Evolutionary conservation across 352 stramenopile species (phyloP), one percentile per base, ranked within the genome.

Genomic region (Phytophthora quininea): DNA sequence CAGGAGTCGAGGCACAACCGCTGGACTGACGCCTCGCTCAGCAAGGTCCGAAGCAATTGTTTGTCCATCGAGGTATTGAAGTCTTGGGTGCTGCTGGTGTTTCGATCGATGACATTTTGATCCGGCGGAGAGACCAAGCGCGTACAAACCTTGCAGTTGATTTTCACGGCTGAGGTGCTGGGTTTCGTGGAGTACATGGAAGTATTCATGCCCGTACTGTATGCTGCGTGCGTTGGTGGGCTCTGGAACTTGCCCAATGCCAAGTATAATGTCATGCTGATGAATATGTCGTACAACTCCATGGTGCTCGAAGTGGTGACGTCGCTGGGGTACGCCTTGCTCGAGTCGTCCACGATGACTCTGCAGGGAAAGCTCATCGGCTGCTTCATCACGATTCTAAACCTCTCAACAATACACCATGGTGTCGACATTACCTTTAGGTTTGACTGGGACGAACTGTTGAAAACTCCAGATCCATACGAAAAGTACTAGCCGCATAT

Each of bases 181-280:
- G 31, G 71, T 29, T 63, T 79, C 45, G 48, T 62, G 37, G 71
- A 79, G 56, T 79, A 79, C 62, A 62, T 79, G 43, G 71, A 75
- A 37, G 64, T 64, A 5, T 69, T 79, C 53, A 68, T 79, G 47
- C 72, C 67, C 4, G 38, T 71, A 7, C 37, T 74, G 33, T 79
- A 79, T 60, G 49, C 50, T 4, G 27, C 52, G 2, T 77, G 70
- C 50, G 31, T 69, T 30, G 61, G 52, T 8, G 54, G 49, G 4
- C 35, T 68, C 2, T 68, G 61, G 61, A 37, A 58, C 9, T 9
- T 68, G 3, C 46, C 61, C 0, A 68, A 62, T 30, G 62, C 62
- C 48, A 69, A 55, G 54, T 69, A 64, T 31, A 69, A 69, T 30
- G 37, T 69, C 3, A 37, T 77, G 1, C 37, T 69, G 8, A 64